Base-by-base conservation (phyloP, 2,329 filamentous ascomycete genomes). In the Hypoxylon sp. region DNA sequence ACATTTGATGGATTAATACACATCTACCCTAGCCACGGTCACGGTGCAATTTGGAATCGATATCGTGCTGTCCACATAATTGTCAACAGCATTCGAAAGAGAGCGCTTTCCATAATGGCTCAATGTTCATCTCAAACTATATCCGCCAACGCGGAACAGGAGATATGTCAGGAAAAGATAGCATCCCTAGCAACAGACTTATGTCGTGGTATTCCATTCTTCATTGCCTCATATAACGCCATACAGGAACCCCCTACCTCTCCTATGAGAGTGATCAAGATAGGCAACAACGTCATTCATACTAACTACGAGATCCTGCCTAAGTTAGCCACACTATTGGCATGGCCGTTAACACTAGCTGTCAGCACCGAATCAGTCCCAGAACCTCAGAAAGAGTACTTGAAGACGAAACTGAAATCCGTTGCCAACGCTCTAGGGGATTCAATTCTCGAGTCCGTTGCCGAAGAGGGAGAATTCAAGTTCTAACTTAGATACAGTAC, bases 81-180 rank as follows among this genome's bases (percentile, higher is more conserved):
- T 19, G 51, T 62, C 3, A 69, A 59, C 10, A 66, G 66, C 54
- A 62, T 69, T 17, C 58, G 58, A 29, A 59, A 37, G 19, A 54
- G 67, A n/a, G 62, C 62, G 3, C 58, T 69, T 11, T 39, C n/a
- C 19, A 6, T 63, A 31, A 56, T 53, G 47, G 29, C 58, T 11
- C 50, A 48, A 29, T 62, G 66, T 27, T 61, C 65, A 3, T 44
- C 46, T 2, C 51, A 52, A 32, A 32, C 29, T 6, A 21, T 62
- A 10, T 59, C 54, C 1, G 39, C 46, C 13, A 32, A 17, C 5
- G 19, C 48, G 31, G 66, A 66, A 27, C 62, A 56, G 15, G 57
- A 62, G 15, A 7, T 35, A 51, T 68, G 62, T 10, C 61, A 53
- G 31, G 32, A 54, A 32, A 68, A 58, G 27, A 68, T 56, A 21